Evolutionary conservation across 164 flowering plant genomes (phyloP), one percentile per base, ranked within the genome.

Genomic region (Tetrastigma voinierianum): DNA sequence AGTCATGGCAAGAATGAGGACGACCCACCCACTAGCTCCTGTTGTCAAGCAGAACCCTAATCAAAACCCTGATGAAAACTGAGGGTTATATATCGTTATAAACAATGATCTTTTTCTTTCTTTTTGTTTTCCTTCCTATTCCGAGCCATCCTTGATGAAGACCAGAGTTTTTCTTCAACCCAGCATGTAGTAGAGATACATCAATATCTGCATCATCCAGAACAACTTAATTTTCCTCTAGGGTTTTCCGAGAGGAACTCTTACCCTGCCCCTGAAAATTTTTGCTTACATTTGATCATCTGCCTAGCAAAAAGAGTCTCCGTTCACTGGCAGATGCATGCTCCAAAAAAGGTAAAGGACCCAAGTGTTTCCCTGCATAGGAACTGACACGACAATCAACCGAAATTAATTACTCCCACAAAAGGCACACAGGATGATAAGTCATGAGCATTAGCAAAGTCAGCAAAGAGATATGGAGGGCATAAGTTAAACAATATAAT

Each of bases 281-380:
- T 47, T 67, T 47, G 46, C 44, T 59, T 66, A 70, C 59, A 19
- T 66, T 55, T 51, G 62, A 68, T 63, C 61, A 32, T 52, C 73
- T 62, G 51, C 70, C 58, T 47, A 70, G 67, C 71, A 61, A 70
- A 69, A 66, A 61, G 66, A 65, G 60, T 32, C 25, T 61, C 67
- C 64, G 45, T 24, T 46, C 57, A 45, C 49, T 55, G 47, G 65
- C 72, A 67, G 59, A 53, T 59, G 54, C 40, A 68, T 53, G 65
- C 70, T 72, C 67, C 81, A 64, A 72, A 61, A 61, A 69, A 23
- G 48, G 64, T 32, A 61, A 49, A 44, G 21, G 32, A 57, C 65
- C 40, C 62, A 71, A 65, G 59, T 24, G 17, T 17, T 64, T 56
- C 73, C 55, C 79, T 77, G 84, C 72, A 71, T 32, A 32, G 40